phyloP scores from a whole-genome alignment of 2,329 filamentous ascomycete species.

The Trichothecium roseum region DNA sequence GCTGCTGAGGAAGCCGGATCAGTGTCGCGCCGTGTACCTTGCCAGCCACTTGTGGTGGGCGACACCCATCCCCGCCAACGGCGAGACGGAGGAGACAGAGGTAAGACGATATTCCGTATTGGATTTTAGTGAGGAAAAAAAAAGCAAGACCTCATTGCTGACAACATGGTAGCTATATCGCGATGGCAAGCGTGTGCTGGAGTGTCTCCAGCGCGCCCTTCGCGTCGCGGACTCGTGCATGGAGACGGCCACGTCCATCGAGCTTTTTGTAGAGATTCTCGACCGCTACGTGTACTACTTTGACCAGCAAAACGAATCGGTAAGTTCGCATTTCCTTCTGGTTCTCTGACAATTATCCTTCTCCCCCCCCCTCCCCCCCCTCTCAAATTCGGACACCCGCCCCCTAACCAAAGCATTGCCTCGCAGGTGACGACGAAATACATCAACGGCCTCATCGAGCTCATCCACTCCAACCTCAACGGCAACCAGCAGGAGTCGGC shows the following conservation, averaged over 20 bases:
- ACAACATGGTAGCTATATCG: constrained; percentile 66
- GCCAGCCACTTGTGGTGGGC: constrained; percentile 98
- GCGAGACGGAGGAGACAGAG: constrained; percentile 71
- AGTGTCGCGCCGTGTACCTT: constrained; percentile 92
- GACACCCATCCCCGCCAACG: constrained; percentile 65
- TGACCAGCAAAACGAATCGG: constrained; percentile 96
- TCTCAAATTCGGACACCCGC: not conserved
- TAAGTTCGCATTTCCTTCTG: constrained; percentile 25
- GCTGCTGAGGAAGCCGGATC: constrained; percentile 92
- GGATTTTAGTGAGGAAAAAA: not conserved
- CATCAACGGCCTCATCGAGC: constrained; percentile 91
- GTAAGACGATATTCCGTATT: constrained; percentile 42
- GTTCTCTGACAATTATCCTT: no score
- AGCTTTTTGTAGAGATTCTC: constrained; percentile 95
- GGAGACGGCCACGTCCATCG: constrained; percentile 94
- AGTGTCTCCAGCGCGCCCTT: constrained; percentile 89
- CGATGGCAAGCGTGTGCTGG: constrained; percentile 91
- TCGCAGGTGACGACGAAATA: constrained; percentile 85
- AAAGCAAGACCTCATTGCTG: constrained; percentile 9
- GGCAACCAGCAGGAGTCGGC: constrained; percentile 74
- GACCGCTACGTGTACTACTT: constrained; percentile 99
- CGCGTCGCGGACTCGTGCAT: constrained; percentile 97
- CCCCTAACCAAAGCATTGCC: constrained; percentile 8
- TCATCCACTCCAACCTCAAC: constrained; percentile 92
- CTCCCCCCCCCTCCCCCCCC: not conserved